A percentile compares a stretch with the other conserved stretches of the same genome.
Conservation (phyloP, 495 filamentous ascomycete species). For the Aspergillus conjunctus region DNA sequence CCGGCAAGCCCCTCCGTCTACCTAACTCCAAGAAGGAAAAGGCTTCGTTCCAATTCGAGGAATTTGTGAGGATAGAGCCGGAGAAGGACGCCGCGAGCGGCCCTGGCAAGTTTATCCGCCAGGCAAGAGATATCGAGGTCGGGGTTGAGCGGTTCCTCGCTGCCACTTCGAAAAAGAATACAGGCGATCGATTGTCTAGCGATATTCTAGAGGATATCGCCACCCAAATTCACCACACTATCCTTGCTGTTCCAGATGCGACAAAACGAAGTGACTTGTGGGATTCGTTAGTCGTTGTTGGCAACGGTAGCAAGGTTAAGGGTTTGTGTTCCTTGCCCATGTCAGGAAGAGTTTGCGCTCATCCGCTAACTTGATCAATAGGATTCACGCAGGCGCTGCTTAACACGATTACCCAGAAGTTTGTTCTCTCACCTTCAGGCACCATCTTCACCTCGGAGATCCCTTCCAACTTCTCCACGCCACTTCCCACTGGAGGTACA, state of each 20-base stretch:
- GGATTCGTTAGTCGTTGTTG: conserved; percentile 86
- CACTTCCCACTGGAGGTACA: conserved; percentile 85
- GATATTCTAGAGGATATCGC: conserved; percentile 78
- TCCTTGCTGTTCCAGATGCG: conserved; percentile 75
- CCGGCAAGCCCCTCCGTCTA: conserved; percentile 59
- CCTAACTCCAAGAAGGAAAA: conserved; percentile 81
- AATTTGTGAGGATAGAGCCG: conserved; percentile 62
- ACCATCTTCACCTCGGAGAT: conserved; percentile 98
- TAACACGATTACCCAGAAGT: conserved; percentile 74
- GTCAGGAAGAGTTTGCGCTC: not conserved
- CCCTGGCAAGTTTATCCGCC: conserved; percentile 42
- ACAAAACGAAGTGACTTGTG: conserved; percentile 81
- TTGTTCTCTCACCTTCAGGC: conserved; percentile 85
- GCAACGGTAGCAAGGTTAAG: conserved; percentile 81
- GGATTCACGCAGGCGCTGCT: conserved; percentile 86
- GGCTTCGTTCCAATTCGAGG: conserved; percentile 81
- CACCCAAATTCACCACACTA: conserved; percentile 76
- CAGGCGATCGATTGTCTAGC: conserved; percentile 48
- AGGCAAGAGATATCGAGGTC: conserved; percentile 74
- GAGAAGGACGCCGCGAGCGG: conserved; percentile 31
- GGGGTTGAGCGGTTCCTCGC: conserved; percentile 86
- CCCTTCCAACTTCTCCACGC: conserved; percentile 86
- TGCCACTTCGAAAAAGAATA: conserved; percentile 48
- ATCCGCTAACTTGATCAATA: conserved; percentile 29
- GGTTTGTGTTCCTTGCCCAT: conserved; percentile 48